Conservation (phyloP, 768 basidiomycete species). For the Russula abietina region DNA sequence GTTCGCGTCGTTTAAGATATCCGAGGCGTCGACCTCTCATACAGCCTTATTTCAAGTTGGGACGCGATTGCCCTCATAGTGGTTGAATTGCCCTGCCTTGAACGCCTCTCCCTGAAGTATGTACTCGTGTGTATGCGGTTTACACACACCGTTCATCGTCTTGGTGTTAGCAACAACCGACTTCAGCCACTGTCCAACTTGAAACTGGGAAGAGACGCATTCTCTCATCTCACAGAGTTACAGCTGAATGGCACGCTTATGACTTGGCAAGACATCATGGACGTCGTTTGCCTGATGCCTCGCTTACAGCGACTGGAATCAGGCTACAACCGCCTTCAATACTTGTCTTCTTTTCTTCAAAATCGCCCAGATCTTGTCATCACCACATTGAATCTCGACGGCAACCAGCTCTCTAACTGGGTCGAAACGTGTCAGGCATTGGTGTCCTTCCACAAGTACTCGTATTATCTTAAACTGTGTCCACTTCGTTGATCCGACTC, state of each 20-base stretch:
- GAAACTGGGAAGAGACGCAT: conserved; percentile 37
- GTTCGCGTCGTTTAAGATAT: conserved; percentile 11
- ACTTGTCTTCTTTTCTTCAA: conserved; percentile 26
- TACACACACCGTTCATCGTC: conserved; percentile 20
- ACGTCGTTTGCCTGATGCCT: conserved; percentile 48
- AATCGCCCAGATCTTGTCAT: conserved; percentile 29
- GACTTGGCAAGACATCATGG: conserved; percentile 61
- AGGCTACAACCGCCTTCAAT: conserved; percentile 58
- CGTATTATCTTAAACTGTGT: not conserved
- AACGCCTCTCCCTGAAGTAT: conserved; percentile 74
- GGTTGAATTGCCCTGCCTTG: conserved; percentile 52
- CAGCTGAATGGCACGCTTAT: conserved; percentile 70
- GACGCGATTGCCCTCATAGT: conserved; percentile 57
- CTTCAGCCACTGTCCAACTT: conserved; percentile 39
- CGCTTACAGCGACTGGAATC: conserved; percentile 53
- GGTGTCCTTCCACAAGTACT: conserved; percentile 12
- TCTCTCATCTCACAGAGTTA: conserved; percentile 52
- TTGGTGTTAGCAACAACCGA: conserved; percentile 43
- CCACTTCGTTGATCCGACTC: conserved; percentile 3
- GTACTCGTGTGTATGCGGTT: conserved; percentile 29
- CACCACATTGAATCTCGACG: conserved; percentile 60
- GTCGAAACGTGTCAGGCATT: conserved; percentile 38
- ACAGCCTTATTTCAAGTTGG: conserved; percentile 70
- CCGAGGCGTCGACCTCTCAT: conserved; percentile 72
- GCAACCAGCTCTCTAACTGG: conserved; percentile 60